Base-by-base conservation (phyloP, 495 filamentous ascomycete species). In the Penicillium flavigenum region DNA sequence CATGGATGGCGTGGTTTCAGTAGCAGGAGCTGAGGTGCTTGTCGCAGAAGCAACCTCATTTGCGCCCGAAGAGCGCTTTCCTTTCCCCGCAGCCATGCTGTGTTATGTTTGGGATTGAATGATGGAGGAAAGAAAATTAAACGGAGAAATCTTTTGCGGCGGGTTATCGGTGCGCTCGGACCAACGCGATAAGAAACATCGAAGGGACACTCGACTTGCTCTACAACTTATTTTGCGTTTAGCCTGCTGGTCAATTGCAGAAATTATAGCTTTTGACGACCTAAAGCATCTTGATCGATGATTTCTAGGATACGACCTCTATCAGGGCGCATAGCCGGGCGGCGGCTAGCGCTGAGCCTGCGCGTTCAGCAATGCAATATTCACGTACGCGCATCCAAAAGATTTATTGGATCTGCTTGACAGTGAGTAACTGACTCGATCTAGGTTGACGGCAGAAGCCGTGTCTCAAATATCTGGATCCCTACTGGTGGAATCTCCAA, bases 381-480 rank as follows among this genome's bases (percentile, higher is more conserved):
- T 45, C 66, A 69, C 64, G 66, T 69, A 67, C 55, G 61, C 29
- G 42, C 34, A 43, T 46, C 42, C 39, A 6, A 38, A 36, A 53
- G 12, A 59, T 46, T 43, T 31, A 38, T 34, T 38, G n/a, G n/a
- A 55, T 38, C 3, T 17, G 29, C 47, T 48, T 22, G 43, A 56
- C 24, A 56, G 39, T 43, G 57, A 45, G 49, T 57, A 54, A 54
- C 55, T 63, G 47, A 63, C 48, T 19, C 27, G 19, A 53, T 41
- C 10, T 59, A 81, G 77, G 68, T 64, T 68, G 86, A 89, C 72
- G 76, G 78, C 36, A 72, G 84, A 57, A 81, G 71, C 64, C 83
- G 91, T 48, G 73, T 88, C 19, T 91, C 89, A 11, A 84, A 78
- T 38, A 83, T 91, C 63, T 95, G 91, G 88, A 79, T 85, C 19